phyloP scores from a whole-genome alignment of 257 asterid genomes.

The Nicotiana benthamiana region DNA sequence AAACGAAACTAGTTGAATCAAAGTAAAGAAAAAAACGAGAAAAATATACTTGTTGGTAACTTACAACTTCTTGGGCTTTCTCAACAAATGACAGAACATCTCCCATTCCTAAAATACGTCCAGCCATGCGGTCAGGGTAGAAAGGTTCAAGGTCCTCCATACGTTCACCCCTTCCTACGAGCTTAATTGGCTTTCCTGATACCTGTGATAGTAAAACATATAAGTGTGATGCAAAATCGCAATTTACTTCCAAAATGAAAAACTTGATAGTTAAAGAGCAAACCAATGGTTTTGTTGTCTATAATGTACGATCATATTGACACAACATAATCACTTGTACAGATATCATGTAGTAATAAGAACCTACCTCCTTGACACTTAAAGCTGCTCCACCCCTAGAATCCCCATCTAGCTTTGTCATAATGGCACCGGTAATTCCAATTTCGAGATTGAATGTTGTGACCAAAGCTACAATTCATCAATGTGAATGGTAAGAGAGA shows the following conservation, averaged over 20 bases:
- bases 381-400: constrained; percentile 99
- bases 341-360: constrained; percentile 4
- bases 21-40: neutral
- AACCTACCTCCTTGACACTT: constrained; percentile 85
- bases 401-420: constrained; percentile 96
- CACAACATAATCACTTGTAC: neutral
- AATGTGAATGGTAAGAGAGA: constrained; percentile 18
- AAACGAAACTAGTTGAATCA: neutral
- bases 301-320: neutral
- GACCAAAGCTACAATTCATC: constrained; percentile 55
- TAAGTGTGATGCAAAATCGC: neutral
- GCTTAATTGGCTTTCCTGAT: constrained; percentile 98
- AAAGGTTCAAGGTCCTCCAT: constrained; percentile 99
- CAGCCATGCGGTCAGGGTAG: constrained; percentile 98
- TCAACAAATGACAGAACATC: constrained; percentile 97
- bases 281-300: neutral
- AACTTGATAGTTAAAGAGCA: neutral
- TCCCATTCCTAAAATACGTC: constrained; percentile 98
- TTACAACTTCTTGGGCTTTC: constrained; percentile 97
- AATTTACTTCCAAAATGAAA: neutral
- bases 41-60: constrained; percentile 21
- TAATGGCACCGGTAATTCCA: constrained; percentile 97
- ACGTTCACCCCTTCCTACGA: constrained; percentile 98
- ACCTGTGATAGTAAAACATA: constrained; percentile 38
- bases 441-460: constrained; percentile 94